Percentiles rank a stretch among this genome's conserved stretches.
Conservation (phyloP, 2,329 filamentous ascomycete genomes). For the Pestalotiopsis sp. region DNA sequence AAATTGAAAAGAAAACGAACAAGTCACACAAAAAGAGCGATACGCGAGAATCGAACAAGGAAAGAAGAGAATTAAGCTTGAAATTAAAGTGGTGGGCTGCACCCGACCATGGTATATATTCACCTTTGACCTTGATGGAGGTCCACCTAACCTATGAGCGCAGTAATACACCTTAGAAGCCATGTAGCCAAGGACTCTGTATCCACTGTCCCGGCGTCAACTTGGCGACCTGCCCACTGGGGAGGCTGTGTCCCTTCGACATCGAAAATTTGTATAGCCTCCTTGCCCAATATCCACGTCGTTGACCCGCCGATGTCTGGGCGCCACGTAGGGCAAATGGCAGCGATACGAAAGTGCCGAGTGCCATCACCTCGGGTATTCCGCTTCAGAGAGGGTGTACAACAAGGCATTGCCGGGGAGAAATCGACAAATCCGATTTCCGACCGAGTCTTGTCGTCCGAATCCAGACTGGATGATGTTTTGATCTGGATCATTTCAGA, state of each 20-base stretch:
- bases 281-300: neutral
- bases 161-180: too few relatives aligned
- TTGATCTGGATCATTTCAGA: neutral
- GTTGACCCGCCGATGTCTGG: neutral
- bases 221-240: neutral
- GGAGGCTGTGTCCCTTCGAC: neutral
- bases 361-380: neutral
- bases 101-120: neutral
- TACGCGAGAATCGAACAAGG: neutral
- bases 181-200: neutral
- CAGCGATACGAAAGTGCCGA: neutral
- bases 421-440: too few relatives aligned
- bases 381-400: neutral
- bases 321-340: neutral
- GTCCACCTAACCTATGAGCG: neutral
- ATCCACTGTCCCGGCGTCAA: neutral
- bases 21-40: neutral
- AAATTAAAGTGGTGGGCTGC: conserved; percentile 6
- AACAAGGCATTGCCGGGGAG: too few relatives aligned
- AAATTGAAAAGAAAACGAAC: neutral
- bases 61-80: conserved; percentile 4
- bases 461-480: neutral
- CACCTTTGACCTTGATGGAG: neutral
- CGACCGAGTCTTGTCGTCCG: neutral
- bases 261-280: neutral